Conservation (phyloP, 164 flowering plant genomes). For the Malania oleifera region DNA sequence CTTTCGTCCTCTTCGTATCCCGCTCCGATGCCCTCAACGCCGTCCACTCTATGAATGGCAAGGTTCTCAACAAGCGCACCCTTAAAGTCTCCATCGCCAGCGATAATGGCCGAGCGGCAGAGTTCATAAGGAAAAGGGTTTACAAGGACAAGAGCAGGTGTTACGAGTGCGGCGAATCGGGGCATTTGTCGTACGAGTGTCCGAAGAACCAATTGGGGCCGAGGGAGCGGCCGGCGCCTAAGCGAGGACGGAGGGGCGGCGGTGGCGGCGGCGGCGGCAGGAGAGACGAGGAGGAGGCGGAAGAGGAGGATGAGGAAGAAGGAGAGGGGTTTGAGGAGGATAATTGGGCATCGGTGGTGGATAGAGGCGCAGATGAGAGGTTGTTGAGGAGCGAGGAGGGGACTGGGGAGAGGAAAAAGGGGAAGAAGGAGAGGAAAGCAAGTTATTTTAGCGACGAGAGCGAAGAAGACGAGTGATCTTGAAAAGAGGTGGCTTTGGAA, state of each 20-base stretch:
- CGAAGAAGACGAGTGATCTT: constrained; percentile 57
- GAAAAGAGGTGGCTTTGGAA: neutral
- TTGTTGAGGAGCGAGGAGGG: constrained; percentile 21
- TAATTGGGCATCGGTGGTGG: constrained; percentile 3
- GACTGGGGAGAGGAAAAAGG: constrained; percentile 47
- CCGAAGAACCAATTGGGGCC: constrained; percentile 74
- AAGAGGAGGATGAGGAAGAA: constrained; percentile 16
- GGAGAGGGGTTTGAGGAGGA: constrained; percentile 16
- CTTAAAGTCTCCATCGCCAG: constrained; percentile 64
- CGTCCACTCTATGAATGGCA: constrained; percentile 59
- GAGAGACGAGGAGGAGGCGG: constrained; percentile 8
- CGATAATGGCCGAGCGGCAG: constrained; percentile 83
- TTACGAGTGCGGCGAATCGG: constrained; percentile 83
- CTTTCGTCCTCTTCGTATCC: constrained; percentile 76
- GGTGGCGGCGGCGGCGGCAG: constrained; percentile 24
- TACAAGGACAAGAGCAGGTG: constrained; percentile 87
- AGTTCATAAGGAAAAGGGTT: constrained; percentile 70
- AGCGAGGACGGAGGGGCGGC: constrained; percentile 27
- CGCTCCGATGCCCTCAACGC: constrained; percentile 62
- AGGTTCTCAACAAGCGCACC: constrained; percentile 66
- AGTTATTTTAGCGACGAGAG: constrained; percentile 95
- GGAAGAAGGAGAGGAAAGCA: constrained; percentile 42
- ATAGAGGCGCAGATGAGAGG: neutral
- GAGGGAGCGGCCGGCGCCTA: constrained; percentile 68
- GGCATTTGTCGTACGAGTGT: constrained; percentile 90